A percentile compares a stretch with the other conserved stretches of the same genome.
Conservation (phyloP, 1,284 basidiomycete genomes). For the Naganishia cerealis region DNA sequence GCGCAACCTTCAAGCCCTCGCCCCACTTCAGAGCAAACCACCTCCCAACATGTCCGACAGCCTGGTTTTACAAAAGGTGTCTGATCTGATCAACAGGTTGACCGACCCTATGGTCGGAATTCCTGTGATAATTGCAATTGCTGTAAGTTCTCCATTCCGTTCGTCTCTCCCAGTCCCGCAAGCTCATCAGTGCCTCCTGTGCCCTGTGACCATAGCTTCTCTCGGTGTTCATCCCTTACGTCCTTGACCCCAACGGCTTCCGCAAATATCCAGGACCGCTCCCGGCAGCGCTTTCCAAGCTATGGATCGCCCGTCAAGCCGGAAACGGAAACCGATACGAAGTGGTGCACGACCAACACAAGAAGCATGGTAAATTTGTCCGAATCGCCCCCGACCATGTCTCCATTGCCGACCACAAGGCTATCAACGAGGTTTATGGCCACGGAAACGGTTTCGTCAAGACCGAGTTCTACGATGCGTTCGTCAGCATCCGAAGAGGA, state of each 20-base stretch:
- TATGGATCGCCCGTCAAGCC: conserved; percentile 70
- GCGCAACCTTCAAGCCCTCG: not conserved
- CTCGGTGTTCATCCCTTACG: conserved; percentile 59
- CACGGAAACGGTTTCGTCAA: conserved; percentile 78
- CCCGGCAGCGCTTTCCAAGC: conserved; percentile 70
- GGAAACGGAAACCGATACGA: conserved; percentile 73
- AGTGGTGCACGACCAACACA: conserved; percentile 71
- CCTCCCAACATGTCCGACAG: conserved; percentile 17
- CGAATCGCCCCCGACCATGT: conserved; percentile 84
- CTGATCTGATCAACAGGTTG: conserved; percentile 18
- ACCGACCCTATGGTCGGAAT: conserved; percentile 23
- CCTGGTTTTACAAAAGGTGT: conserved; percentile 19
- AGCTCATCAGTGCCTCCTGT: not conserved
- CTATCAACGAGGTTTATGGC: conserved; percentile 67
- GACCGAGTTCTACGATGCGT: conserved; percentile 70
- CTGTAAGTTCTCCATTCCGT: conserved; percentile 1
- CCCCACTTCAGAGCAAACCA: not conserved
- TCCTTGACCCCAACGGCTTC: conserved; percentile 61
- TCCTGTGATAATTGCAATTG: conserved; percentile 24
- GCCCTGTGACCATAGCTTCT: conserved; percentile 11
- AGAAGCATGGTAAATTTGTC: conserved; percentile 75
- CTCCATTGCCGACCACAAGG: conserved; percentile 75
- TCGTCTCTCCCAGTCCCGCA: not conserved
- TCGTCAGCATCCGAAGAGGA: conserved; percentile 66
- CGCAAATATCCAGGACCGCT: conserved; percentile 65